phyloP scores from a whole-genome alignment of 805 yeast genomes.

The Saccharomycopsis sp. region DNA sequence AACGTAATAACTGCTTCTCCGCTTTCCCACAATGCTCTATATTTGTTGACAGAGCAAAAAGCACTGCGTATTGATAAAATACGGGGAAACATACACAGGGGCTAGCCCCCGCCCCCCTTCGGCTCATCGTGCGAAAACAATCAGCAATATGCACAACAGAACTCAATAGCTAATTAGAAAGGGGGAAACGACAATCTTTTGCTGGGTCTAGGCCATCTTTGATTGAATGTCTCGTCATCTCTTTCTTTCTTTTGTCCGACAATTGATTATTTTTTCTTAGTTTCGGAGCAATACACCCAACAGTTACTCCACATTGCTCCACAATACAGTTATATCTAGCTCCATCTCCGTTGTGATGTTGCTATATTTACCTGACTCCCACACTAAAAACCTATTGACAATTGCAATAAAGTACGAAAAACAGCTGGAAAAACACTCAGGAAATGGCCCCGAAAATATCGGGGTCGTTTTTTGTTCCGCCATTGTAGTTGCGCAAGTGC shows the following conservation, averaged over 20 bases:
- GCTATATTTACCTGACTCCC: no score
- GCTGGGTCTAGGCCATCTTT: background rate
- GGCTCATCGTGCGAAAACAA: no score
- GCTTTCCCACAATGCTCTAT: no score
- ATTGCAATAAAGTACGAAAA: no score
- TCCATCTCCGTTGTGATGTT: no score
- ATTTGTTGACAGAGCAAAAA: no score
- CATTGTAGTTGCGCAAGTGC: background rate
- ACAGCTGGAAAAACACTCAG: no score
- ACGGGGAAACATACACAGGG: background rate
- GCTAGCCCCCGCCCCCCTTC: background rate
- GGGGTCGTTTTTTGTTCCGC: no score
- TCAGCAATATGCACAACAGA: background rate
- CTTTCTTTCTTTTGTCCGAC: background rate
- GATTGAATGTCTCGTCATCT: background rate
- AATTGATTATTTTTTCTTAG: no score
- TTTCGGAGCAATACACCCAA: no score
- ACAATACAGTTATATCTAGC: background rate
- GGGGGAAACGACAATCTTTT: background rate
- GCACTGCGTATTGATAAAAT: background rate
- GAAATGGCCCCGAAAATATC: background rate
- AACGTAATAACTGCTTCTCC: background rate
- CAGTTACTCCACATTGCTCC: background rate
- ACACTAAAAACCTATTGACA: no score
- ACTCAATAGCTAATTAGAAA: no score